Percentiles rank a stretch among this genome's conserved stretches.
These are phyloP conservation scores for Solanum clarkiae DNA, from an alignment of 257 asterid species.

Conservation along the genomic window DNA sequence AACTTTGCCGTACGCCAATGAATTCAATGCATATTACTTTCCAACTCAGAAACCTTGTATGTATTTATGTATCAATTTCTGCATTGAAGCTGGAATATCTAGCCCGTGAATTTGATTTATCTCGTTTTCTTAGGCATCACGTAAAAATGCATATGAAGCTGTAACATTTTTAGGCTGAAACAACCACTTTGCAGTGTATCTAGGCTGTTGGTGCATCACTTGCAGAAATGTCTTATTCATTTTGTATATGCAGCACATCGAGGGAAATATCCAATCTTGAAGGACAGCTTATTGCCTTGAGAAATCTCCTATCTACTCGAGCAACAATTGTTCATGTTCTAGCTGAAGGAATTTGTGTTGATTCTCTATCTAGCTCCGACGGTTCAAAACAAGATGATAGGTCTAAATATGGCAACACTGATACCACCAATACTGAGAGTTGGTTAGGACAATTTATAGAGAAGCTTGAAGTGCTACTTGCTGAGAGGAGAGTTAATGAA, in stretches of 20 bases:
- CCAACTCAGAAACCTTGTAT: too few species aligned
- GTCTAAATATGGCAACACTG: constrained; percentile 16
- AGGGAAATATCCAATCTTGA: constrained; percentile 87
- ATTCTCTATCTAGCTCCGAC: constrained; percentile 33
- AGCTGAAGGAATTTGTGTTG: constrained; percentile 62
- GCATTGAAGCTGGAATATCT: too few species aligned
- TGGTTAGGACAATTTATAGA: constrained; percentile 58
- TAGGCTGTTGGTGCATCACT: constrained; percentile 1
- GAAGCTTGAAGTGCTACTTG: constrained; percentile 56
- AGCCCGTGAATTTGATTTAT: not conserved
- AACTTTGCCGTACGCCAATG: not conserved
- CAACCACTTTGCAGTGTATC: constrained; percentile 2
- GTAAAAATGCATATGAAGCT: not conserved
- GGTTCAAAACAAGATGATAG: constrained; percentile 19
- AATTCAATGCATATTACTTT: not conserved
- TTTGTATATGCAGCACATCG: constrained; percentile 53
- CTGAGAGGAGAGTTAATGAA: constrained; percentile 76
- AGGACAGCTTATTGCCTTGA: constrained; percentile 80
- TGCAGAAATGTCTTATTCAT: constrained; percentile 3
- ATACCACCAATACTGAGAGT: constrained; percentile 38
- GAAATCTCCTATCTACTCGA: constrained; percentile 54
- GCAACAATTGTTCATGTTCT: constrained; percentile 58
- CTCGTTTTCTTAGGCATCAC: not conserved
- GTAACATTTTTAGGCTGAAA: not conserved
- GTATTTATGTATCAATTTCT: too few species aligned